Evolutionary conservation across 2,329 filamentous ascomycete genomes (phyloP).

Genomic region (Colletotrichum orbiculare): DNA sequence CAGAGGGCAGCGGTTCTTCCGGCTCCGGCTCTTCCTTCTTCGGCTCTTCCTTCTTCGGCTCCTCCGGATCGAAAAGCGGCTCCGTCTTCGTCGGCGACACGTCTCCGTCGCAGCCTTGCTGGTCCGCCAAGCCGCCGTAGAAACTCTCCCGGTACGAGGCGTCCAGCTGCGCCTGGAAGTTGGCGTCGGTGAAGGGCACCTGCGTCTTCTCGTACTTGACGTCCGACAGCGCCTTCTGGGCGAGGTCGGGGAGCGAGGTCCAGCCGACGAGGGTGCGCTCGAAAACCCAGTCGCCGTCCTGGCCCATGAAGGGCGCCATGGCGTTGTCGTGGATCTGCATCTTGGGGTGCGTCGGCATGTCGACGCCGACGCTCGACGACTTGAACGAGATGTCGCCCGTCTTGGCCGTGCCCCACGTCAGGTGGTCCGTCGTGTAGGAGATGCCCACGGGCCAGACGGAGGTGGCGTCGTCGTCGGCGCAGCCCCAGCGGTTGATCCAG

Average conservation of each 20-base stretch:
- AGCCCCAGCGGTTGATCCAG: constrained; percentile 8
- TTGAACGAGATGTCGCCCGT: background rate
- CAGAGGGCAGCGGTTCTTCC: too few relatives aligned
- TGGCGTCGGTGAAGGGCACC: background rate
- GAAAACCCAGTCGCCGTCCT: background rate
- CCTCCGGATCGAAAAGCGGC: too few relatives aligned
- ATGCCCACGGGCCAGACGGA: constrained; percentile 2
- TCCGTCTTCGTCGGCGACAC: too few relatives aligned
- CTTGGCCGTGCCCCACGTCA: background rate
- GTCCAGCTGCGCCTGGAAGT: constrained; percentile 3
- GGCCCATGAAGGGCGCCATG: background rate
- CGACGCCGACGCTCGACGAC: background rate
- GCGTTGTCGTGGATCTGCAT: background rate
- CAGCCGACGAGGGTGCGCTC: constrained; percentile 1
- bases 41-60: too few relatives aligned
- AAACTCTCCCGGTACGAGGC: background rate
- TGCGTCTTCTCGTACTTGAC: constrained; percentile 9
- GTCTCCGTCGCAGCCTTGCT: too few relatives aligned
- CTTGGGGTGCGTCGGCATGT: background rate
- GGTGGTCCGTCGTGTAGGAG: constrained; percentile 5
- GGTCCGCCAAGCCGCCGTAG: background rate
- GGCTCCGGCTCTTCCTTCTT: too few relatives aligned
- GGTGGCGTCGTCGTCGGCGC: background rate
- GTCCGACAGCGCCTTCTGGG: background rate
- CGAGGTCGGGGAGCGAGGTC: background rate